Base-by-base conservation (phyloP, 805 yeast species). In the Candida pini region DNA sequence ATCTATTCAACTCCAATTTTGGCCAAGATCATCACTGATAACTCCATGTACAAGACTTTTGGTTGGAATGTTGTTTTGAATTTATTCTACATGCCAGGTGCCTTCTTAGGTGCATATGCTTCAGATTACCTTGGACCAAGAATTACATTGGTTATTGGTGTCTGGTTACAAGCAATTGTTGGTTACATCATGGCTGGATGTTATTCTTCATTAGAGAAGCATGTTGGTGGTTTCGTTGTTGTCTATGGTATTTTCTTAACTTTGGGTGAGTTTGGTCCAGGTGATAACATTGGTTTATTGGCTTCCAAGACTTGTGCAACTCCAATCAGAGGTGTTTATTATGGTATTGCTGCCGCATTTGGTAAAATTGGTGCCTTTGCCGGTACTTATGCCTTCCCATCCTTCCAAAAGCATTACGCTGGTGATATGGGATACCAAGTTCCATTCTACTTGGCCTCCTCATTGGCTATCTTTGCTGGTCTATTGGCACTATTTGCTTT, bases 91-190 rank as follows among this genome's bases (percentile, higher is more conserved):
- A 63, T 89, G 25, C 97, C 97, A 10, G 97, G 97, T 48, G 71
- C 95, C 1, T 74, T 87, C 57, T 56, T 83, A 16, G 97, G 97
- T 52, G 96, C 95, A n/a, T 52, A 73, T 33, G 61, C 76, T 26
- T 71, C 95, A n/a, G 97, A 90, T 60, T 84, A 75, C 60, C 52
- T 88, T 38, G 97, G 97, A n/a, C 96, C 97, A 36, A 74, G 96
- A 60, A 56, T 82, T 41, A 83, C 96, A 8, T 62, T 87, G 29
- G 71, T 68, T 21, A 35, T 66, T 37, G 97, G 96, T 52, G 78
- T 86, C 17, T 45, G 68, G 32, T 43, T 73, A 26, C 97, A 90
- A 64, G 88, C 86, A 8, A 63, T 79, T 29, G 63, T 90, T 41
- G 97, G 96, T 16, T 83, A 72, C 55, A 73, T 79, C 49, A 81